These are phyloP conservation scores for Phytophthora hybrid DNA, from an alignment of 352 stramenopile species.

Conservation along the genomic window DNA sequence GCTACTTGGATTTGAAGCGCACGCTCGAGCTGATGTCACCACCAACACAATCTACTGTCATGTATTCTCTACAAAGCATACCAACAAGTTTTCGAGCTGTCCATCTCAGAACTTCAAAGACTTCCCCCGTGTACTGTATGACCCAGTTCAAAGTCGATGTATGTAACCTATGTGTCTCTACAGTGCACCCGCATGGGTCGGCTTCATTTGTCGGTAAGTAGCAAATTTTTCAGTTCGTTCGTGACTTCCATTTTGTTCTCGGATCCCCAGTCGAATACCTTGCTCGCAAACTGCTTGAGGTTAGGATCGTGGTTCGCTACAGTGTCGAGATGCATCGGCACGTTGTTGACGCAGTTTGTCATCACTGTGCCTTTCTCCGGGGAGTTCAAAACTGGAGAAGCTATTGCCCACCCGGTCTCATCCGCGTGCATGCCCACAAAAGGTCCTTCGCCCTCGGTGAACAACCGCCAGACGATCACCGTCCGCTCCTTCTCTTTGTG, in stretches of 20 bases:
- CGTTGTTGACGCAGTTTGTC: background rate
- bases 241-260: constrained; percentile 17
- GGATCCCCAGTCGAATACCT: background rate
- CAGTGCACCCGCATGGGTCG: too few species aligned
- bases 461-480: constrained; percentile 4
- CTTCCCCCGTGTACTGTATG: too few species aligned
- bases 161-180: too few species aligned
- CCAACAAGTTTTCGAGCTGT: too few species aligned
- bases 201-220: constrained; percentile 1
- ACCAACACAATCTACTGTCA: too few species aligned
- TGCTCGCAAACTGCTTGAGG: background rate
- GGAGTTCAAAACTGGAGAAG: background rate
- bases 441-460: background rate
- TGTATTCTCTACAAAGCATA: too few species aligned
- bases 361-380: background rate
- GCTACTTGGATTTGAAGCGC: background rate
- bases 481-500: background rate
- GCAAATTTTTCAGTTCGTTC: constrained; percentile 5
- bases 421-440: background rate
- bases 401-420: background rate
- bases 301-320: background rate
- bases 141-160: too few species aligned
- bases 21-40: background rate
- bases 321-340: background rate
- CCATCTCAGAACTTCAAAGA: too few species aligned